Evolutionary conservation across 495 filamentous ascomycete species (phyloP).

Genomic region (Daldinia bambusicola): DNA sequence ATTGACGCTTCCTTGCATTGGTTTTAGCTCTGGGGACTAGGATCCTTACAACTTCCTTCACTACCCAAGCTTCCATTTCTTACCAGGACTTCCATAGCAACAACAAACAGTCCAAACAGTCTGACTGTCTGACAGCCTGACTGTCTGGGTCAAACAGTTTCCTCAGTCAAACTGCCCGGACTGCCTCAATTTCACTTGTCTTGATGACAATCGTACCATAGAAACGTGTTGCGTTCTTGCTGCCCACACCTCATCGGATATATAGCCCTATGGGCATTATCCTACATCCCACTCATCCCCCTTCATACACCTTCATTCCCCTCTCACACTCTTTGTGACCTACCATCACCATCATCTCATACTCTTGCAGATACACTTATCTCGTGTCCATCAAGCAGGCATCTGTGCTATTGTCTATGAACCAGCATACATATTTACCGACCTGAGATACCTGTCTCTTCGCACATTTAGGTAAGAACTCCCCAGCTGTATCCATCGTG

Average conservation of each 20-base stretch:
- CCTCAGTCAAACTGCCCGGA: conserved; percentile 12
- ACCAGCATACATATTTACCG: background rate
- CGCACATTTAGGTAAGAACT: background rate
- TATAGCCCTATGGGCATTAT: background rate
- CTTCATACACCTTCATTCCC: background rate
- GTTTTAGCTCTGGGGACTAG: background rate
- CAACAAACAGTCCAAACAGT: conserved; percentile 5
- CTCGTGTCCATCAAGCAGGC: background rate
- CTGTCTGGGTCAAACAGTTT: conserved; percentile 1
- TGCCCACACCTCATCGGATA: background rate
- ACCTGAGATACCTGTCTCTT: background rate
- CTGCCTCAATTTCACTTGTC: conserved; percentile 1
- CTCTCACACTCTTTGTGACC: background rate
- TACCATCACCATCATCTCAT: conserved; percentile 13
- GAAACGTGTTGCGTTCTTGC: background rate
- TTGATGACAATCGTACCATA: background rate
- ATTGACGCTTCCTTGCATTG: conserved; percentile 14
- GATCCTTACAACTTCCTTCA: background rate
- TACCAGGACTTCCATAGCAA: background rate
- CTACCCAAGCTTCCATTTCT: background rate
- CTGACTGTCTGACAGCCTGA: no score
- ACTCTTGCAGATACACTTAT: conserved; percentile 1
- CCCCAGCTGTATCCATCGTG: background rate
- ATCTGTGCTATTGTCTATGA: background rate
- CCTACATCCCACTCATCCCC: background rate